Conservation (phyloP, 768 basidiomycete genomes). For the Tricholoma furcatifolium region DNA sequence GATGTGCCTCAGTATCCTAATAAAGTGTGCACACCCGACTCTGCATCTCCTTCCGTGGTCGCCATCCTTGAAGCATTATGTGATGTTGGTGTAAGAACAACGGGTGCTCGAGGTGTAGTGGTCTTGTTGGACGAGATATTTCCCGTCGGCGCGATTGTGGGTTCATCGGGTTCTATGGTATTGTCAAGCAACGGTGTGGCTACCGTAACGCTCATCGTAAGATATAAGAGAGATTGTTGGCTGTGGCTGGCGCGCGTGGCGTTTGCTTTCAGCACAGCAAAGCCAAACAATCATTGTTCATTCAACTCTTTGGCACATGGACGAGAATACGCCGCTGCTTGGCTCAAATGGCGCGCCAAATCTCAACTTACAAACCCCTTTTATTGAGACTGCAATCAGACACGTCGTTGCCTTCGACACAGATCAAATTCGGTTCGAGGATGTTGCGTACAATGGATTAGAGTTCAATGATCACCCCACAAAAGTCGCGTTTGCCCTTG, state of each 20-base stretch:
- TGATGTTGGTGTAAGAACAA: slow-evolving; percentile 59
- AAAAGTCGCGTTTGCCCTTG: slow-evolving; percentile 28
- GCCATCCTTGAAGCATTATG: slow-evolving; percentile 43
- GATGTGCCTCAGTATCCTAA: background rate
- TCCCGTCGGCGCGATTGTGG: slow-evolving; percentile 32
- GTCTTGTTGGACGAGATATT: slow-evolving; percentile 29
- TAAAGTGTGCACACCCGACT: slow-evolving; percentile 56
- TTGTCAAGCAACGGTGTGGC: slow-evolving; percentile 61
- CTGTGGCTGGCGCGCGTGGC: background rate
- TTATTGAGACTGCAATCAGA: slow-evolving; percentile 15
- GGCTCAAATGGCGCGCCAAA: background rate
- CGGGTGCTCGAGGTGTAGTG: slow-evolving; percentile 34
- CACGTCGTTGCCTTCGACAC: slow-evolving; percentile 21
- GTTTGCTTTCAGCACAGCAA: slow-evolving; percentile 1
- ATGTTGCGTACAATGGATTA: slow-evolving; percentile 18
- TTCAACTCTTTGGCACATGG: background rate
- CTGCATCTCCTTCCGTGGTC: slow-evolving; percentile 63
- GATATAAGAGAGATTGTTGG: background rate
- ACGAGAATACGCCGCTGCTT: slow-evolving; percentile 23
- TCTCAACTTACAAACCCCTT: slow-evolving; percentile 5
- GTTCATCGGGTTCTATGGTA: slow-evolving; percentile 88
- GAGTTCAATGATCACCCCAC: slow-evolving; percentile 15
- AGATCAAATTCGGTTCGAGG: slow-evolving; percentile 19
- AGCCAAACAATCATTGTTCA: slow-evolving; percentile 13
- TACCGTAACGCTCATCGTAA: slow-evolving; percentile 38